These are phyloP conservation scores for Viridothelium virens DNA, from an alignment of 495 filamentous ascomycete genomes.

Conservation along the genomic window DNA sequence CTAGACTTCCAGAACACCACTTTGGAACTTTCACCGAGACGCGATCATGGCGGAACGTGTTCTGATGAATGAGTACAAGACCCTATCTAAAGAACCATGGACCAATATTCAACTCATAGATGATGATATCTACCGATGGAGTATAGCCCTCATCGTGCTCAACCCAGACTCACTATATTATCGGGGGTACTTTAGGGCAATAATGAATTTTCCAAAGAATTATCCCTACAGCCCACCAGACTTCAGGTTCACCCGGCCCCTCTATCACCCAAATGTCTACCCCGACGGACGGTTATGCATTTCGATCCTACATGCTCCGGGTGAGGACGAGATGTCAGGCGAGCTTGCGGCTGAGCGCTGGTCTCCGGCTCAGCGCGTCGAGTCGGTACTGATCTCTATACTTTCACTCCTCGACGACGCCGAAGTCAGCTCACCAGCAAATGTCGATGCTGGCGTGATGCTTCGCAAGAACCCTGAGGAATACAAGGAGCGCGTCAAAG, in stretches of 20 bases:
- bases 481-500: conserved; percentile 62
- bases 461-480: conserved; percentile 59
- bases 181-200: conserved; percentile 83
- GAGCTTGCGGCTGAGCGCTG: conserved; percentile 84
- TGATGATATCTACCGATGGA: conserved; percentile 77
- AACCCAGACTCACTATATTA: conserved; percentile 88
- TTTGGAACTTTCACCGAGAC: background rate
- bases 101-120: conserved; percentile 71
- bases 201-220: conserved; percentile 78
- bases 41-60: conserved; percentile 58
- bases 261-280: conserved; percentile 93
- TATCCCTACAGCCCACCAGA: conserved; percentile 82
- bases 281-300: conserved; percentile 86
- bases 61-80: conserved; percentile 82
- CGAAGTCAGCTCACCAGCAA: conserved; percentile 85
- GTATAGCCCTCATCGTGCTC: conserved; percentile 78
- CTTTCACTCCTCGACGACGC: conserved; percentile 91
- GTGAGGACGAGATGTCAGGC: conserved; percentile 85
- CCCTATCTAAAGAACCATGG: conserved; percentile 81
- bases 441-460: conserved; percentile 86
- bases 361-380: conserved; percentile 85
- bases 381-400: conserved; percentile 87
- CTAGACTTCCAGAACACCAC: background rate
- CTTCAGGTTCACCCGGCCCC: conserved; percentile 74
- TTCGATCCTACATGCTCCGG: conserved; percentile 87